These are phyloP conservation scores for Jaapia argillacea DNA, from an alignment of 768 basidiomycete genomes.

Conservation along the genomic window DNA sequence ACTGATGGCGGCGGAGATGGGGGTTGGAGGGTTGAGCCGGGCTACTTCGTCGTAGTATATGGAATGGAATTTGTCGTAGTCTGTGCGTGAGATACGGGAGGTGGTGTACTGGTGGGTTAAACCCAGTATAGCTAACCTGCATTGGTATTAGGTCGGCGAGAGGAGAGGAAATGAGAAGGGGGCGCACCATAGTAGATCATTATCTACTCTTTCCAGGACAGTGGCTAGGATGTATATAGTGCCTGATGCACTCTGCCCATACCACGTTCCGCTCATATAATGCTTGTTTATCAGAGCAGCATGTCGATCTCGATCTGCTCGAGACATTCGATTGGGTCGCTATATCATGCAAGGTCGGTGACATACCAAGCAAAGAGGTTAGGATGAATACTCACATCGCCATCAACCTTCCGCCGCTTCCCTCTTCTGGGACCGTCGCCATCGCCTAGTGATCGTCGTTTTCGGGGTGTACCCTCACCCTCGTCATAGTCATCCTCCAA, in stretches of 20 bases:
- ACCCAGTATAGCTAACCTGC: constrained; percentile 86
- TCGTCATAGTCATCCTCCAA: constrained; percentile 31
- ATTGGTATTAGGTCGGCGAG: background rate
- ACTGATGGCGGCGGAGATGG: constrained; percentile 24
- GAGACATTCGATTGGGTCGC: constrained; percentile 49
- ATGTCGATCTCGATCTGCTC: constrained; percentile 60
- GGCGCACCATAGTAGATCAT: constrained; percentile 85
- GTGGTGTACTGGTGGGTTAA: constrained; percentile 89
- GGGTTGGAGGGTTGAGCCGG: constrained; percentile 67
- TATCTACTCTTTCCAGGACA: constrained; percentile 84
- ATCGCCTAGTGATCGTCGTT: constrained; percentile 36
- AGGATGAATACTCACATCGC: constrained; percentile 28
- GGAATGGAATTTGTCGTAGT: constrained; percentile 73
- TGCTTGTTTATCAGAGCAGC: constrained; percentile 65
- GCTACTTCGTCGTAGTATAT: constrained; percentile 89
- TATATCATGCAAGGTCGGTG: constrained; percentile 13
- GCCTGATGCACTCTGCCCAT: constrained; percentile 84
- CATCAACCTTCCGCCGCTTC: constrained; percentile 53
- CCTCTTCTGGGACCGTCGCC: constrained; percentile 26
- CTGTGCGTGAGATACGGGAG: constrained; percentile 77
- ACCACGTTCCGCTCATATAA: constrained; percentile 76
- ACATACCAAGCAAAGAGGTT: too few species aligned
- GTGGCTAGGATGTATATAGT: constrained; percentile 87
- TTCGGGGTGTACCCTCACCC: constrained; percentile 28
- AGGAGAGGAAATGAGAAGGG: background rate